Evolutionary conservation across 2,329 filamentous ascomycete species (phyloP).

Genomic region (Xylaria hypoxylon): DNA sequence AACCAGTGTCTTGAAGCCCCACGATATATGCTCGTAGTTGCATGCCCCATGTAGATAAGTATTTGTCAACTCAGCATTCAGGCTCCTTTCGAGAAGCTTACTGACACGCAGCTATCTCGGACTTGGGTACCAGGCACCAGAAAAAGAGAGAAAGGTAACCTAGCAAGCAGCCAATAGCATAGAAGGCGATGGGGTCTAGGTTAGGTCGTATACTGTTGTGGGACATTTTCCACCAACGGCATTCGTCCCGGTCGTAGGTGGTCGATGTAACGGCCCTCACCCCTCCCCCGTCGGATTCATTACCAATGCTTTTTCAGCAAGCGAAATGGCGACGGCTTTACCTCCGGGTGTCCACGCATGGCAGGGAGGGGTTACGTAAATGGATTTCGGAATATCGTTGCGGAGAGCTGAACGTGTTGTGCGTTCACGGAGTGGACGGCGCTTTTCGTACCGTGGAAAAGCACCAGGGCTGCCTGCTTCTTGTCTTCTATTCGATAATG

Average conservation of each 20-base stretch:
- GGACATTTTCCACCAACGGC: conserved; percentile 25
- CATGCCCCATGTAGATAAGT: neutral
- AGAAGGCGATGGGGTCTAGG: conserved; percentile 2
- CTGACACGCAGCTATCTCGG: conserved; percentile 19
- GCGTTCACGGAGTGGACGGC: conserved; percentile 13
- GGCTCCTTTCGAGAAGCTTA: conserved; percentile 31
- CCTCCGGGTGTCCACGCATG: conserved; percentile 1
- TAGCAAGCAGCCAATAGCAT: conserved; percentile 20
- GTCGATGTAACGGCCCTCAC: conserved; percentile 11
- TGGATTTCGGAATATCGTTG: conserved; percentile 8
- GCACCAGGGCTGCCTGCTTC: conserved; percentile 1
- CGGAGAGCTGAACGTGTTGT: conserved; percentile 3
- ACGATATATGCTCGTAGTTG: conserved; percentile 6
- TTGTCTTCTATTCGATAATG: neutral
- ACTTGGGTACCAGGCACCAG: conserved; percentile 2
- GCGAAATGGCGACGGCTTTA: neutral
- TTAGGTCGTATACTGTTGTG: conserved; percentile 7
- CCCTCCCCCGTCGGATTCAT: conserved; percentile 1
- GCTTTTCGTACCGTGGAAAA: conserved; percentile 17
- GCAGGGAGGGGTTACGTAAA: conserved; percentile 6
- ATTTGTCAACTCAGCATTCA: conserved; percentile 39
- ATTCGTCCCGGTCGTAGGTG: neutral
- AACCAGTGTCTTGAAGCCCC: neutral
- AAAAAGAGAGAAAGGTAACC: conserved; percentile 13
- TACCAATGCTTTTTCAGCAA: conserved; percentile 32